These are phyloP conservation scores for Cercospora sesami DNA, from an alignment of 2,329 filamentous ascomycete species.

Conservation along the genomic window DNA sequence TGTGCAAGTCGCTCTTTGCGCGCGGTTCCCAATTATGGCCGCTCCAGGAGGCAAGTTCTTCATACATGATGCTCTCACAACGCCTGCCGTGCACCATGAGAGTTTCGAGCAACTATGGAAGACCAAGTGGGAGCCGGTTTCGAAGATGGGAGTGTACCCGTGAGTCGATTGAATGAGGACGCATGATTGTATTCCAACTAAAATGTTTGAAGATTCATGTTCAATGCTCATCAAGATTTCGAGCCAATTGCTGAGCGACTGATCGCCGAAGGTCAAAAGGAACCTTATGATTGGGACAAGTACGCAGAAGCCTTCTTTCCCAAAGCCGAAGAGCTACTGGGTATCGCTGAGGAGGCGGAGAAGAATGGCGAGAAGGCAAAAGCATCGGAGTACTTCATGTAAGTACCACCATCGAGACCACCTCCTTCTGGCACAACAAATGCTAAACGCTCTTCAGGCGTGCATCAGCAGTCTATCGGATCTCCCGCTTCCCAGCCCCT, in stretches of 20 bases:
- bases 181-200: not conserved
- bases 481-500: constrained; percentile 66
- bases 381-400: constrained; percentile 63
- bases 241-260: constrained; percentile 66
- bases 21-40: constrained; percentile 21
- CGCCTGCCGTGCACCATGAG: constrained; percentile 49
- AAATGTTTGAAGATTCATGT: constrained; percentile 60
- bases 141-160: constrained; percentile 55
- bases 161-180: not conserved
- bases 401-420: constrained; percentile 24
- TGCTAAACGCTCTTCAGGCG: constrained; percentile 43
- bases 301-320: constrained; percentile 66
- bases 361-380: constrained; percentile 50
- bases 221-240: constrained; percentile 67
- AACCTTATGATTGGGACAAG: constrained; percentile 61
- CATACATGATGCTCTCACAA: constrained; percentile 49
- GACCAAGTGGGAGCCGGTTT: constrained; percentile 70
- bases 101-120: constrained; percentile 61
- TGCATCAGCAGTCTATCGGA: constrained; percentile 70
- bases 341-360: constrained; percentile 53
- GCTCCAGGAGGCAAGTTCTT: constrained; percentile 41
- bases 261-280: constrained; percentile 61
- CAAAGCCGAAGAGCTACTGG: constrained; percentile 58
- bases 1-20: not conserved
- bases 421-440: not conserved